Base-by-base conservation (phyloP, 345 rosid genomes). In the Reutealis trisperma region DNA sequence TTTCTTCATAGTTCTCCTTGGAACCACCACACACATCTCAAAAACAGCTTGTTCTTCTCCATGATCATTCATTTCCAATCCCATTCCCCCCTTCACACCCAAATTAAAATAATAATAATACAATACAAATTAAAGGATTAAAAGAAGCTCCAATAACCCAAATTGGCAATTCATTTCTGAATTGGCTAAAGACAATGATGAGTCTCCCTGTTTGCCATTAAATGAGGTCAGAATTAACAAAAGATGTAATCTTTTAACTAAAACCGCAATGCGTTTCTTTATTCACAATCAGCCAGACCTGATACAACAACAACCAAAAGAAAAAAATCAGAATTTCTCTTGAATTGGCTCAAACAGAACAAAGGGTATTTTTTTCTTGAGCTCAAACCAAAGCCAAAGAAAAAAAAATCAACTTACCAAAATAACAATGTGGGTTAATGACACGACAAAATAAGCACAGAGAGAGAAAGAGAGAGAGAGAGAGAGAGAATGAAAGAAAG, bases 21-120 rank as follows among this genome's bases (percentile, higher is more conserved):
- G 83, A 81, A 93, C 93, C 81, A 89, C 97, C 79, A 93, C 83
- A 58, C 82, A 93, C 71, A 95, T 89, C 89, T 93, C 99, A 72
- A 79, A 91, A 75, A 76, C 84, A 72, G 80, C 47, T 54, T 82
- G 62, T 63, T 89, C 92, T 63, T 87, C 91, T 58, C 63, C 87
- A 75, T 80, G 65, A 77, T 68, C 88, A 84, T 71, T 84, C 99
- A 93, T 91, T 59, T 84, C 86, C 80, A 75, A 67, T 37, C 67
- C 37, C 72, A 59, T 52, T 63, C 71, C 24, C 14, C 14, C 25
- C 58, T 52, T 32, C 21, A 60, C 24, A 37, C 67, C 75, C 73
- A 52, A 16, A 18, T 51, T 65, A n/a, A n/a, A n/a, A n/a, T n/a
- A n/a, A n/a, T n/a, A n/a, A n/a, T n/a, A n/a, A 34, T 8, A 58